A percentile compares a stretch with the other conserved stretches of the same genome.
phyloP scores from a whole-genome alignment of 169 alveolate genomes.

The Plasmodium coatneyi region DNA sequence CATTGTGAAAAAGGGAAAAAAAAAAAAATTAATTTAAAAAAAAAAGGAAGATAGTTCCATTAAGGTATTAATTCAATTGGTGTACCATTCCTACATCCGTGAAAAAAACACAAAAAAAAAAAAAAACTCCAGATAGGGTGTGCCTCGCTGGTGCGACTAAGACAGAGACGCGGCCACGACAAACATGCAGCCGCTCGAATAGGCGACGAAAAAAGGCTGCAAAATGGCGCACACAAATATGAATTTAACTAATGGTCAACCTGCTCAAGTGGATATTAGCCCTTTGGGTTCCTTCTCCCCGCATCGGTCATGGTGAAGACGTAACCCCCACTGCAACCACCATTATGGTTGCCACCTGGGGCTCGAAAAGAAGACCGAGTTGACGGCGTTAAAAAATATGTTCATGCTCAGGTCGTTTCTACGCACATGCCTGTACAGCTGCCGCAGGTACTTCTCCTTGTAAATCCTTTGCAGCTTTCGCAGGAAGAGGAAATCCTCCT shows the following conservation, averaged over 20 bases:
- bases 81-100: not conserved
- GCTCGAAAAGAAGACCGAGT: conserved; percentile 31
- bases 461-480: conserved; percentile 57
- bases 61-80: not conserved
- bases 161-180: not conserved
- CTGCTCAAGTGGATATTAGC: not conserved
- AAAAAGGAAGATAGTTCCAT: not conserved
- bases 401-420: conserved; percentile 36
- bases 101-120: not conserved
- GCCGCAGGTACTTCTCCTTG: conserved; percentile 65
- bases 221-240: not conserved
- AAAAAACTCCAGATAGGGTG: not conserved
- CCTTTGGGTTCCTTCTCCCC: not conserved
- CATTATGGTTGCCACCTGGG: not conserved
- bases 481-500: conserved; percentile 36
- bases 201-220: not conserved
- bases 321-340: not conserved
- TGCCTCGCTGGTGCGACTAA: not conserved
- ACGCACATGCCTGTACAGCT: conserved; percentile 27
- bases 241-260: not conserved
- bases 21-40: not conserved
- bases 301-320: not conserved
- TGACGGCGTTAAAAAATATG: conserved; percentile 57
- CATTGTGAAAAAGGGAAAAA: not conserved
- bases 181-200: not conserved